Percentiles rank a stretch among this genome's conserved stretches.
Evolutionary conservation across 768 basidiomycete species (phyloP).

Genomic region (Suillus spraguei): DNA sequence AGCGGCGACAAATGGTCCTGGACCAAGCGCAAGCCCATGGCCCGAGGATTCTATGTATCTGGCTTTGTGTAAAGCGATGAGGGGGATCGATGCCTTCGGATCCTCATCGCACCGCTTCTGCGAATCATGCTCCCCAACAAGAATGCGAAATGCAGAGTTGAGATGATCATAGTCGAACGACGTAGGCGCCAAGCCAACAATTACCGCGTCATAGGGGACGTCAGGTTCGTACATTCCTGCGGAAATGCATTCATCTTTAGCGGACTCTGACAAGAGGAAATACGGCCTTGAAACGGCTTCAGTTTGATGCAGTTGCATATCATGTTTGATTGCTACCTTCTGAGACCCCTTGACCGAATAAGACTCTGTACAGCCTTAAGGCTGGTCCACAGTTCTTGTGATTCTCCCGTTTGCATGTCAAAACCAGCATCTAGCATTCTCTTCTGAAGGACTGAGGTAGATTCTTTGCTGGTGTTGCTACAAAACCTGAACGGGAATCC

Average conservation of each 20-base stretch:
- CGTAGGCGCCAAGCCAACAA: conserved; percentile 61
- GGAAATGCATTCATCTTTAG: conserved; percentile 43
- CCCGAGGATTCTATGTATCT: conserved; percentile 51
- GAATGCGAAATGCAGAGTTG: conserved; percentile 68
- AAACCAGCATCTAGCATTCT: conserved; percentile 54
- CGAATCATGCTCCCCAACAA: conserved; percentile 43
- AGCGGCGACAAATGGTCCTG: conserved; percentile 69
- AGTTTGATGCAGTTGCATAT: neutral
- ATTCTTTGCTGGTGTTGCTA: conserved; percentile 73
- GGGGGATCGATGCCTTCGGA: conserved; percentile 24
- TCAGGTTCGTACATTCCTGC: conserved; percentile 16
- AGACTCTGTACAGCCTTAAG: conserved; percentile 57
- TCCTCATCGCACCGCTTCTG: conserved; percentile 8
- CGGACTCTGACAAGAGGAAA: conserved; percentile 55
- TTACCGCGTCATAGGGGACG: conserved; percentile 54
- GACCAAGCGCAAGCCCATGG: conserved; percentile 60
- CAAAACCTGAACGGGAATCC: conserved; percentile 54
- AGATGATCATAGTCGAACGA: conserved; percentile 55
- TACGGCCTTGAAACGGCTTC: conserved; percentile 44
- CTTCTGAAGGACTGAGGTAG: conserved; percentile 43
- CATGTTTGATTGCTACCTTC: conserved; percentile 33
- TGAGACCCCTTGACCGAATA: conserved; percentile 43
- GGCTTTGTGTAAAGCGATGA: conserved; percentile 65
- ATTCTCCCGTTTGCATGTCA: conserved; percentile 30
- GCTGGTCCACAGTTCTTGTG: conserved; percentile 62